Percentiles rank a stretch among this genome's conserved stretches.
Evolutionary conservation across 345 rosid species (phyloP).

Genomic region (Arabis hirsuta): DNA sequence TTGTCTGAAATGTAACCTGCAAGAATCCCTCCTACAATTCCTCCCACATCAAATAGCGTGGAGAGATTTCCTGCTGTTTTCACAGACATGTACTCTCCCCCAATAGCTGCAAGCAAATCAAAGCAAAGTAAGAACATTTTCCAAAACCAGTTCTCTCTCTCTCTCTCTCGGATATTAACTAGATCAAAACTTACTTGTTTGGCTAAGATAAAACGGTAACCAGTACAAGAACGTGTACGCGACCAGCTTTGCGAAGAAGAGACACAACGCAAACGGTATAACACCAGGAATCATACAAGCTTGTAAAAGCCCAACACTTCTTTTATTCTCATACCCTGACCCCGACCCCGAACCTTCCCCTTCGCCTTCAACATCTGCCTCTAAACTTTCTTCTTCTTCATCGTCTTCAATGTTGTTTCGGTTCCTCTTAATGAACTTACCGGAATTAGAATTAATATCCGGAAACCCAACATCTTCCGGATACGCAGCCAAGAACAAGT

Average conservation of each 20-base stretch:
- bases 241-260: conserved; percentile 89
- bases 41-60: conserved; percentile 91
- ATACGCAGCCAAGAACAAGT: conserved; percentile 79
- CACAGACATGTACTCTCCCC: conserved; percentile 83
- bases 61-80: conserved; percentile 95
- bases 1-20: conserved; percentile 86
- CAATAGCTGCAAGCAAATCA: conserved; percentile 64
- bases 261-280: conserved; percentile 83
- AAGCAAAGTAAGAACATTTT: conserved; percentile 19
- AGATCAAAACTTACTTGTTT: conserved; percentile 59
- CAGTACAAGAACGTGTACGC: conserved; percentile 92
- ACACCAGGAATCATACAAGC: conserved; percentile 96
- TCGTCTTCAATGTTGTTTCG: conserved; percentile 17
- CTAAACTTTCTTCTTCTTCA: conserved; percentile 29
- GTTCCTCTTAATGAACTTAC: conserved; percentile 53
- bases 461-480: conserved; percentile 92
- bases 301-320: conserved; percentile 78
- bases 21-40: conserved; percentile 83
- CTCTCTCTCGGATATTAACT: neutral
- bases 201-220: conserved; percentile 92
- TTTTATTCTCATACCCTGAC: conserved; percentile 44
- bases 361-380: conserved; percentile 27
- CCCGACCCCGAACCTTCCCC: conserved; percentile 33
- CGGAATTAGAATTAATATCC: conserved; percentile 44
- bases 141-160: neutral